Conservation (phyloP, 2,329 filamentous ascomycete species). For the Gnomoniopsis sp. region DNA sequence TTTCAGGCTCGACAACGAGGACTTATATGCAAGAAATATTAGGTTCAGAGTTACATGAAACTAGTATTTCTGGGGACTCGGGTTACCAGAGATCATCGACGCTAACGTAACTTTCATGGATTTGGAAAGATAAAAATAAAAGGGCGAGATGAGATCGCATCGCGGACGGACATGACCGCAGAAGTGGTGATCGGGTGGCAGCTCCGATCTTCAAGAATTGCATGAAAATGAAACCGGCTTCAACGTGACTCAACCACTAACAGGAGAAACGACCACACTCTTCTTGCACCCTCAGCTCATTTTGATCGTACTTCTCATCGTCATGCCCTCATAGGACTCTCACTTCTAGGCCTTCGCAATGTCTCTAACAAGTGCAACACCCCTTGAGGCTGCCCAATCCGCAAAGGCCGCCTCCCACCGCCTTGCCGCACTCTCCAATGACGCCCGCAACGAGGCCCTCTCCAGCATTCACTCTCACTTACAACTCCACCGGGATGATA, state of each 20-base stretch:
- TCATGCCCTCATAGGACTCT: neutral
- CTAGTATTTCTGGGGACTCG: neutral
- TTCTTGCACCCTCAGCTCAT: neutral
- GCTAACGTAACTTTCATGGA: neutral
- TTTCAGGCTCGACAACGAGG: no score
- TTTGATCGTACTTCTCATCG: neutral
- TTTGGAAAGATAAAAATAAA: neutral
- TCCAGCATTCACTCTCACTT: slow-evolving; percentile 81
- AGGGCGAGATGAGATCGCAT: no score
- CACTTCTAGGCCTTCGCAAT: slow-evolving; percentile 41
- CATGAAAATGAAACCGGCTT: neutral
- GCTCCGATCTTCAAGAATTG: slow-evolving; percentile 2
- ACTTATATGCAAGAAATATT: no score
- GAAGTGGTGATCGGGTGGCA: neutral
- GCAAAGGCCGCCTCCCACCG: slow-evolving; percentile 80
- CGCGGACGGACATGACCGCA: no score
- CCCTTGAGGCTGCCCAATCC: slow-evolving; percentile 70
- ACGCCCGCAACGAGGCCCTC: slow-evolving; percentile 79
- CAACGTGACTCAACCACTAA: no score
- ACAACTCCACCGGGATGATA: slow-evolving; percentile 62
- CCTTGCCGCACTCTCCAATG: slow-evolving; percentile 73
- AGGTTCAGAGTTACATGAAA: no score
- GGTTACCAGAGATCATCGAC: neutral
- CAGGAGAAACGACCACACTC: neutral
- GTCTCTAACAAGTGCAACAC: slow-evolving; percentile 86